phyloP scores from a whole-genome alignment of 2,329 filamentous ascomycete species.

The Fusarium oligoseptatum region DNA sequence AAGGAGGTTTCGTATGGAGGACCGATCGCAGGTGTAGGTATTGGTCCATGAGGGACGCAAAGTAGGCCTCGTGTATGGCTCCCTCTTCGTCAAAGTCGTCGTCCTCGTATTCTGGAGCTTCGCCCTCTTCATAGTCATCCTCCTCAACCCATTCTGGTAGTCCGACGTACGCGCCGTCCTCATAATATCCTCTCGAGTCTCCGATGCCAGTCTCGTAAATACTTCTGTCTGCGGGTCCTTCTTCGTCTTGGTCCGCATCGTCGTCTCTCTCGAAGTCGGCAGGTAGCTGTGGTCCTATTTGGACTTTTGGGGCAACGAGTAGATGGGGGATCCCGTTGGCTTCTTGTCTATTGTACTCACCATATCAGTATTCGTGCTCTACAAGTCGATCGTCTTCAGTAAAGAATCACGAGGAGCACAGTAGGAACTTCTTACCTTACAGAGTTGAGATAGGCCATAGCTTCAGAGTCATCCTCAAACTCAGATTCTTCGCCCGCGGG shows the following conservation, averaged over 20 bases:
- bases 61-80: slow-evolving; percentile 75
- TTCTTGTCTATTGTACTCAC: slow-evolving; percentile 75
- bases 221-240: slow-evolving; percentile 53
- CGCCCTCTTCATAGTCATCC: slow-evolving; percentile 46
- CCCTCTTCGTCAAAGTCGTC: slow-evolving; percentile 42
- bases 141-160: slow-evolving; percentile 58
- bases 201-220: slow-evolving; percentile 64
- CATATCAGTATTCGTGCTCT: slow-evolving; percentile 60
- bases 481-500: slow-evolving; percentile 70
- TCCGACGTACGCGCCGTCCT: slow-evolving; percentile 84
- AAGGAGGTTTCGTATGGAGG: slow-evolving; percentile 69
- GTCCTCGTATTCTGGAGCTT: slow-evolving; percentile 43
- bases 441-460: slow-evolving; percentile 77
- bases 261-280: slow-evolving; percentile 49
- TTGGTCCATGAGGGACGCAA: slow-evolving; percentile 72
- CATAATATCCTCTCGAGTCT: slow-evolving; percentile 75
- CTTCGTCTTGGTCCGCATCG: slow-evolving; percentile 45
- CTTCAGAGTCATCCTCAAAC: slow-evolving; percentile 76
- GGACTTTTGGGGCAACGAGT: slow-evolving; percentile 72
- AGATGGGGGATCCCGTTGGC: slow-evolving; percentile 80
- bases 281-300: slow-evolving; percentile 65
- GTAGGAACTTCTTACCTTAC: slow-evolving; percentile 70
- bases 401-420: slow-evolving; percentile 23
- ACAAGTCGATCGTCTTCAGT: slow-evolving; percentile 45
- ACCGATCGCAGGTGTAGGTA: slow-evolving; percentile 75